Conservation (phyloP, 2,329 filamentous ascomycete genomes). For the Alternaria brassicicola region DNA sequence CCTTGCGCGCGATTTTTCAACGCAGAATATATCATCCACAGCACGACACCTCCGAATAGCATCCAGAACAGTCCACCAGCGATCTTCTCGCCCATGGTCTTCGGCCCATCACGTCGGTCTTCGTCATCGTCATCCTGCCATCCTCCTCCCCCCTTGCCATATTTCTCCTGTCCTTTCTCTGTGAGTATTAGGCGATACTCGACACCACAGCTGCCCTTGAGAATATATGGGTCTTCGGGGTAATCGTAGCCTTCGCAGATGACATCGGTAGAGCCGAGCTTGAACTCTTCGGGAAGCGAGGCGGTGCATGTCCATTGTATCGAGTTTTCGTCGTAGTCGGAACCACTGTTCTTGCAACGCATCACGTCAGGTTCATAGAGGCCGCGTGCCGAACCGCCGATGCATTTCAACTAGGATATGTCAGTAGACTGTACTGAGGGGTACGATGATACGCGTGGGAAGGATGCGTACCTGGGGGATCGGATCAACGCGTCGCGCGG, state of each 20-base stretch:
- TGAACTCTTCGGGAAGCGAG: slow-evolving; percentile 66
- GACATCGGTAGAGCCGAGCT: slow-evolving; percentile 86
- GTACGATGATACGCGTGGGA: neutral
- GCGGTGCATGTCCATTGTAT: slow-evolving; percentile 91
- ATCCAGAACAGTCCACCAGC: slow-evolving; percentile 62
- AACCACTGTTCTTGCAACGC: slow-evolving; percentile 87
- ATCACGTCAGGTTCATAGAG: slow-evolving; percentile 79
- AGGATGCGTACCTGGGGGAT: slow-evolving; percentile 61
- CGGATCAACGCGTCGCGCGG: slow-evolving; percentile 74
- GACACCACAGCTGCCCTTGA: slow-evolving; percentile 91
- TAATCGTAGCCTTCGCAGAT: slow-evolving; percentile 86
- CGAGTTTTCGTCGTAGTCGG: slow-evolving; percentile 80
- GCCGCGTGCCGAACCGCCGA: slow-evolving; percentile 64
- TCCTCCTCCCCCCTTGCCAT: slow-evolving; percentile 61
- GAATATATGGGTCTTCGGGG: slow-evolving; percentile 79
- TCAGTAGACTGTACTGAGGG: slow-evolving; percentile 14
- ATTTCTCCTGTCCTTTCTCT: slow-evolving; percentile 72
- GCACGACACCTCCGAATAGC: slow-evolving; percentile 65
- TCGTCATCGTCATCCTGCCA: slow-evolving; percentile 45
- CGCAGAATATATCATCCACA: slow-evolving; percentile 67
- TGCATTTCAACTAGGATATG: slow-evolving; percentile 68
- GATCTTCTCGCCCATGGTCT: slow-evolving; percentile 37
- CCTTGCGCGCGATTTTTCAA: slow-evolving; percentile 45
- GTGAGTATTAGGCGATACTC: slow-evolving; percentile 85
- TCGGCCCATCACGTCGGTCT: slow-evolving; percentile 49